Percentiles rank a stretch among this genome's conserved stretches.
phyloP scores from a whole-genome alignment of 1,284 basidiomycete species.

The Ceratobasidium sp. region DNA sequence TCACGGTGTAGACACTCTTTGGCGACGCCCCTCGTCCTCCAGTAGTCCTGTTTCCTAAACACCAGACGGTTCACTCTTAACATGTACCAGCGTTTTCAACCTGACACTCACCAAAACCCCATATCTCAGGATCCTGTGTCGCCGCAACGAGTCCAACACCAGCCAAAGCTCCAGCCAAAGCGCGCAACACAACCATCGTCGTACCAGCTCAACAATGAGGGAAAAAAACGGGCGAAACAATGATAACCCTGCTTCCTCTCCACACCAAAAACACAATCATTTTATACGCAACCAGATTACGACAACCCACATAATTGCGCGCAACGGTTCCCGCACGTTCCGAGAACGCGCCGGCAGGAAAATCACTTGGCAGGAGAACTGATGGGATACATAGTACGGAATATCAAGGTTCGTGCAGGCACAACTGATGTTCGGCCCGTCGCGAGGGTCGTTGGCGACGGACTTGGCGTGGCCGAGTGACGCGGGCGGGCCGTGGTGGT shows the following conservation, averaged over 20 bases:
- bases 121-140: constrained; percentile 34
- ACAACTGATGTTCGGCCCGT: constrained; percentile 20
- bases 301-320: constrained; percentile 1
- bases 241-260: background rate
- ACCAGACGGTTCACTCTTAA: background rate
- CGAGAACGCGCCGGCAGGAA: constrained; percentile 33
- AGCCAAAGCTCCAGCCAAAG: constrained; percentile 23
- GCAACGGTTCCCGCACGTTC: constrained; percentile 11
- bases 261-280: background rate
- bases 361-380: constrained; percentile 33
- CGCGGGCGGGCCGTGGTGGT: constrained; percentile 10
- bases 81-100: background rate
- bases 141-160: constrained; percentile 22
- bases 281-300: constrained; percentile 2
- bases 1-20: constrained; percentile 30
- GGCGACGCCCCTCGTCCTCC: constrained; percentile 27
- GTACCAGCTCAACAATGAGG: background rate
- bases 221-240: background rate
- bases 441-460: constrained; percentile 30
- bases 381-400: background rate
- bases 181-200: constrained; percentile 36
- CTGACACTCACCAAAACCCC: constrained; percentile 38
- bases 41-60: constrained; percentile 26
- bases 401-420: constrained; percentile 4
- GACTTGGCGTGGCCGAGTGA: constrained; percentile 8